These are phyloP conservation scores for Ganoderma leucocontextum DNA, from an alignment of 1,284 basidiomycete genomes.

Conservation along the genomic window DNA sequence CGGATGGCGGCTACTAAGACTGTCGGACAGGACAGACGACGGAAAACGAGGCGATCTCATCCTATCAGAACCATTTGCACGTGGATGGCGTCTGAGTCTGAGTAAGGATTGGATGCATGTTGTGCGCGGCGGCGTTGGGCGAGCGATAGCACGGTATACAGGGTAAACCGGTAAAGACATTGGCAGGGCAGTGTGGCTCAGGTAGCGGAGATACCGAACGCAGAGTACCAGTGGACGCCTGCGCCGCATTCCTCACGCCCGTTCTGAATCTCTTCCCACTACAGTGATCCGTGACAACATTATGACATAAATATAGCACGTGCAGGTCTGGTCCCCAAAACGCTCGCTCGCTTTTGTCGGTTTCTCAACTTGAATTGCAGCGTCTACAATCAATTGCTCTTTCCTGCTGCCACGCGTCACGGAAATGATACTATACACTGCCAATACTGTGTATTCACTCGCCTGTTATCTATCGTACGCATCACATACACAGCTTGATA, in stretches of 20 bases:
- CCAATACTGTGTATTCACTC: slow-evolving; percentile 9
- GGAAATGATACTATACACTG: background rate
- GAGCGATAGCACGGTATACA: slow-evolving; percentile 11
- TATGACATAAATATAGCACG: background rate
- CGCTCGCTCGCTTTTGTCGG: too few relatives aligned
- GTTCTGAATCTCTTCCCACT: background rate
- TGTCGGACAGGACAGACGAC: background rate
- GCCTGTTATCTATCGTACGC: slow-evolving; percentile 20
- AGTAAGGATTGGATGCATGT: slow-evolving; percentile 12
- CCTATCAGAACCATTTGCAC: slow-evolving; percentile 19
- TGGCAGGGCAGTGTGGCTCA: slow-evolving; percentile 14
- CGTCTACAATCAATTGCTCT: slow-evolving; percentile 11
- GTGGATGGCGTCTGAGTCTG: slow-evolving; percentile 26
- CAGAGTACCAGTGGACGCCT: background rate
- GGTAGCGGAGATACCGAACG: slow-evolving; percentile 26
- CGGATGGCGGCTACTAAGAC: background rate
- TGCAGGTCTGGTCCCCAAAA: too few relatives aligned
- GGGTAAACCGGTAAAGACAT: slow-evolving; percentile 1
- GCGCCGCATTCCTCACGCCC: background rate
- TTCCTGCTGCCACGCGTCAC: background rate
- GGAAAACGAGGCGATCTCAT: slow-evolving; percentile 25
- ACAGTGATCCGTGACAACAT: background rate
- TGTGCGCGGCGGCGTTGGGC: slow-evolving; percentile 17
- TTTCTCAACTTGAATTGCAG: too few relatives aligned
- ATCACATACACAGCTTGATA: too few relatives aligned